Evolutionary conservation across 805 yeast genomes (phyloP), one percentile per base, ranked within the genome.

Genomic region (Candida ficus): DNA sequence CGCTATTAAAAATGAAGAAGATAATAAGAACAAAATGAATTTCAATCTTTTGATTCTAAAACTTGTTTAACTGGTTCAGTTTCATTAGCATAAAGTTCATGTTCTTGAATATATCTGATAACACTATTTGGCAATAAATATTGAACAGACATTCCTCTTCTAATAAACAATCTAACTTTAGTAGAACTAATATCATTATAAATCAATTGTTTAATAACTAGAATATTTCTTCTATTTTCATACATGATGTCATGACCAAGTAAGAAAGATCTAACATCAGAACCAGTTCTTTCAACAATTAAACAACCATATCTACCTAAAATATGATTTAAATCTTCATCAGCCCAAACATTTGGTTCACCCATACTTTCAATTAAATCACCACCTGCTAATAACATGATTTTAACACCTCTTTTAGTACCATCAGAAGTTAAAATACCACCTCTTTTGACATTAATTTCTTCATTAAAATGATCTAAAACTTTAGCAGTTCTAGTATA

Each of bases 311-410:
- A 93, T 46, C 85, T 82, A 21, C 99, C 99, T 50, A 93, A 71
- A 35, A 93, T 93, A 60, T 93, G 99, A 55, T 89, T 95, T 54
- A 93, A 70, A 63, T 93, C 99, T 43, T 75, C 83, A 60, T 91
- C 98, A 1, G 95, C 95, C 99, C 99, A 93, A 29, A 93, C 99
- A 55, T 91, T 93, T 18, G 99, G 98, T 63, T 93, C 99, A n/a
- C 99, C 99, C 98, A 93, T 93, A 33, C 95, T 82, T 62, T 93
- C 99, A 39, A 93, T 93, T 52, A 93, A 73, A 63, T 93, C 99
- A 32, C 99, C 99, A 38, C 99, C 99, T 0, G 99, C 99, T 30
- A 93, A 68, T 41, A 93, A 72, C 98, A 93, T 91, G 54, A 93
- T 83, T 60, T 91, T 91, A 39, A 85, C 96, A 19, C 96, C 96